Base-by-base conservation (phyloP, 768 basidiomycete species). In the Pulveroboletus frians region DNA sequence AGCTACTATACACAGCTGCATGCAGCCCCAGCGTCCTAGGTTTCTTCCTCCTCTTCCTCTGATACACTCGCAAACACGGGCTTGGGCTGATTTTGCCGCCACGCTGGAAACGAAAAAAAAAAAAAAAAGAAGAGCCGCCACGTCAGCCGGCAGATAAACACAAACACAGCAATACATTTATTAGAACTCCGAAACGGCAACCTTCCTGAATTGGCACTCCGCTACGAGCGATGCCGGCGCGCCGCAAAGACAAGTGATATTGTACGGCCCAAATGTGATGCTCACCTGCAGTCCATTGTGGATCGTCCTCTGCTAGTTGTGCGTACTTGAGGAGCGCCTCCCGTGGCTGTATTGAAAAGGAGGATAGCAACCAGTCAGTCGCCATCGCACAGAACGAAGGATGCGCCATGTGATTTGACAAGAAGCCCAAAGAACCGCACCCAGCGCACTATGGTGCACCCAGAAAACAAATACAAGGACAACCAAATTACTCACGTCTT, bases 321-420 rank as follows among this genome's bases (percentile, higher is more conserved):
- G 96, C 96, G 59, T 93, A 97, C 70, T 84, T 92, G 76, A 98
- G 87, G 48, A 99, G 73, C 4, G 96, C 96, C 71, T 96, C 94
- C 53, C 96, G 86, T 37, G 96, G 96, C 95, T 98, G 62, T 40
- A 59, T 54, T 49, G 15, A 9, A 34, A 35, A 45, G 44, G 47
- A 63, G 56, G 41, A 49, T 56, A 57, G 44, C 10, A 56, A 55
- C 49, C 48, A 20, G 47, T 67, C 56, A 62, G 68, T 56, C 44
- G 7, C 58, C 31, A 50, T 63, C 56, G 54, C 39, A 54, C 46
- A 44, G 31, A 53, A 52, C 54, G 40, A 55, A 20, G 47, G 9
- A 40, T 13, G 14, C 21, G 38, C 46, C 62, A 54, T 52, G 53
- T 58, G 57, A 52, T 47, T 34, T 35, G 52, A 51, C 43, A 44